Evolutionary conservation across 768 basidiomycete genomes (phyloP), one percentile per base, ranked within the genome.

Genomic region (Termitomyces sp.): DNA sequence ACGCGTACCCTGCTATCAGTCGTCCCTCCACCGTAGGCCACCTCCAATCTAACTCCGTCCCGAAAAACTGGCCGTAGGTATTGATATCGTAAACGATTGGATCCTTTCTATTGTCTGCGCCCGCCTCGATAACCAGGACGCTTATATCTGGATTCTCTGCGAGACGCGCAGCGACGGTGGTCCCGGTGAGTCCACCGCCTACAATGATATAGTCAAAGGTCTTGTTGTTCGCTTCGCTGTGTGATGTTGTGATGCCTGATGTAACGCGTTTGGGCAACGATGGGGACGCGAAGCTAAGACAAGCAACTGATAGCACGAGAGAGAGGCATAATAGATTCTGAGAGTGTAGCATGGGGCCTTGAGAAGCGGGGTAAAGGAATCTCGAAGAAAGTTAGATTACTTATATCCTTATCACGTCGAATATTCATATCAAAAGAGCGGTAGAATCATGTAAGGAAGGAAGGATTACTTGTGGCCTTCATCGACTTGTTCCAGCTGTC

Each of bases 71-170:
- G 7, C 75, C 70, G 64, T 79, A 84, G 36, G 71, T 65, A 61
- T 82, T 79, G 20, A 83, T 74, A 58, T 84, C 80, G 57, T 78
- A 81, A 1, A 84, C 76, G 13, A 73, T 68, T 1, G 78, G 70
- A 63, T 82, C 77, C 7, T 71, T 70, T 24, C 81, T 74, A 62
- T 82, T 70, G 63, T 83, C 83, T 7, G 69, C 74, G 1, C 84
- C 84, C 3, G 79, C 84, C 68, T 86, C 84, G 49, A 86, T 74
- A 60, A 84, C 68, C 4, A 84, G 74, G 0, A 86, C 76, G 11
- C 76, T 75, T 45, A 77, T 69, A 0, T 67, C 62, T 4, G 77
- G 64, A 57, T 83, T 74, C 65, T 84, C 82, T 0, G 81, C 69
- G 15, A 84, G 73, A 12, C 83, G n/a, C n/a, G n/a, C n/a, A n/a